Evolutionary conservation across 2,329 filamentous ascomycete genomes (phyloP).

Genomic region (Bretziella fagacearum): DNA sequence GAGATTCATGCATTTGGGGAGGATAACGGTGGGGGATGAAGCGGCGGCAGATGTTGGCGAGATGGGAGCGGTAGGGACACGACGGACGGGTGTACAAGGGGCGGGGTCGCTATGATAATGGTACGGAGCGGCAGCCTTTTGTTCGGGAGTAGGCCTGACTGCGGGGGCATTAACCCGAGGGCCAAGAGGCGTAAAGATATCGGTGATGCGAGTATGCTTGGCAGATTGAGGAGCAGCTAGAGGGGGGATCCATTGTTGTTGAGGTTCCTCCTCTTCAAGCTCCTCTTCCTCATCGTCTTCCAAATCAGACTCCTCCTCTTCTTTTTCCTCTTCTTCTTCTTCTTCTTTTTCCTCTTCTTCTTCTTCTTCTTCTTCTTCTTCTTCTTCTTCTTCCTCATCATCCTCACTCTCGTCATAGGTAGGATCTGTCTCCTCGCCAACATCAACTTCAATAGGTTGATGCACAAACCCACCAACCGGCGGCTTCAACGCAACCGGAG

Average conservation of each 20-base stretch:
- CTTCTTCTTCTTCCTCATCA: slow-evolving; percentile 4
- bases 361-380: slow-evolving; percentile 1
- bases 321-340: neutral
- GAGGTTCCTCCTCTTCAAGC: neutral
- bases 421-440: slow-evolving; percentile 9
- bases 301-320: neutral
- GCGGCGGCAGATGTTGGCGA: slow-evolving; percentile 18
- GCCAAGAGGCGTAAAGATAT: slow-evolving; percentile 9
- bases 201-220: slow-evolving; percentile 3
- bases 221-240: neutral
- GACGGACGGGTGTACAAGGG: neutral
- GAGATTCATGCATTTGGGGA: slow-evolving; percentile 17
- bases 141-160: neutral
- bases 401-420: slow-evolving; percentile 5
- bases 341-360: neutral
- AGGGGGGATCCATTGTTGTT: neutral
- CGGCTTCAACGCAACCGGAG: slow-evolving; percentile 9
- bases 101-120: slow-evolving; percentile 9
- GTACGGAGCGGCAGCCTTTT: slow-evolving; percentile 9
- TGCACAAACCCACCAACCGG: slow-evolving; percentile 12
- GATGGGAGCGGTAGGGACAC: slow-evolving; percentile 8
- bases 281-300: slow-evolving; percentile 1
- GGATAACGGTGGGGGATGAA: slow-evolving; percentile 17
- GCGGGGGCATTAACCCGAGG: neutral
- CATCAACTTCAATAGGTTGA: slow-evolving; percentile 10